Evolutionary conservation across 257 asterid species (phyloP), one percentile per base, ranked within the genome.

Genomic region (Solanum chmielewskii): DNA sequence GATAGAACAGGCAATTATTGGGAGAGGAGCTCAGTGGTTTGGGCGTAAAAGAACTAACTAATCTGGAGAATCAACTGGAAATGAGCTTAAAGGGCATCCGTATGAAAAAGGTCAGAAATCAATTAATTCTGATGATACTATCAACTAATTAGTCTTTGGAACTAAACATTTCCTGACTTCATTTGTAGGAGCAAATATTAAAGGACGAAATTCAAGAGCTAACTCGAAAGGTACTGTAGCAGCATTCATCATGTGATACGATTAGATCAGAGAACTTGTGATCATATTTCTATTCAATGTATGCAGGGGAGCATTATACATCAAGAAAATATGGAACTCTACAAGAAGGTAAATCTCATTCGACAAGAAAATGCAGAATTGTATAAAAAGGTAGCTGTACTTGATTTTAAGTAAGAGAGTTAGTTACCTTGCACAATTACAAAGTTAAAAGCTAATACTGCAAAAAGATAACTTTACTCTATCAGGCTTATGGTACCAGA

Each of bases 1-100:
- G 35, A 87, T 41, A 60, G 87, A 86, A 66, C 95, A 96, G 98
- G 93, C 92, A 92, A 90, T 31, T 96, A 88, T 90, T 95, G 97
- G 99, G 99, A 70, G 98, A 96, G 92, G 94, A 92, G 88, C 92
- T 96, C 1, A 84, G 86, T 87, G 98, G 98, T 7, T 80, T 96
- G 94, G 90, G 91, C 86, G 90, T 93, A 42, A 91, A 91, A 77
- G 97, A 96, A 77, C 90, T 95, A 25, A 97, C 94, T 37, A 91
- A 88, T 85, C 76, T 95, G 62, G 99, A 96, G 90, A 91, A 89
- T 90, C 95, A 95, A 82, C 94, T 95, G 71, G 98, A 96, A 73
- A 74, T 86, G 87, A 95, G 99, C 85, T 88, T 95, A 69, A 90
- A 88, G 37, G 92, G 94, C 42, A 93, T 95, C 15, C 97, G 98